These are phyloP conservation scores for Cyclanthera cordifolia DNA, from an alignment of 306 rosid species.

Conservation along the genomic window DNA sequence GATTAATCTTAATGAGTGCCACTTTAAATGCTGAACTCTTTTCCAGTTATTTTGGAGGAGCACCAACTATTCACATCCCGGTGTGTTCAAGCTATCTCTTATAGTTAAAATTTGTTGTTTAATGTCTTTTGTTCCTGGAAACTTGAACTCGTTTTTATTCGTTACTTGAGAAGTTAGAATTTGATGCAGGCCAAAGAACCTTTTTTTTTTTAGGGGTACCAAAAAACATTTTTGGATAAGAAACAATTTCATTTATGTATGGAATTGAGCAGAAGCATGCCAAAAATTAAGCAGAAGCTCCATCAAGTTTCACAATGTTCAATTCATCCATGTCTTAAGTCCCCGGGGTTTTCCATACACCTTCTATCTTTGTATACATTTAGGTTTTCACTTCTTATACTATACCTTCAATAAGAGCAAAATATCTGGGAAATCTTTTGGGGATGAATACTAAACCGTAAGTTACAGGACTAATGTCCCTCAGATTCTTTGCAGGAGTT, in stretches of 20 bases:
- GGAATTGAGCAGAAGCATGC: too few relatives aligned
- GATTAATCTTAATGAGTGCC: conserved; percentile 48
- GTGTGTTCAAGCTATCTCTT: conserved; percentile 19
- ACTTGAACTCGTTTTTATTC: background rate
- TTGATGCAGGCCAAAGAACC: background rate
- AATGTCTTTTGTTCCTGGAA: background rate
- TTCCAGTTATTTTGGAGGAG: conserved; percentile 43
- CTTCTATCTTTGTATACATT: background rate
- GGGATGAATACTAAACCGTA: background rate
- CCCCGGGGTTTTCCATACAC: background rate
- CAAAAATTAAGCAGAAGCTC: background rate
- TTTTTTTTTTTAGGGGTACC: too few relatives aligned
- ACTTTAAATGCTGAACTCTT: conserved; percentile 54
- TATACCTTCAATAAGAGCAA: background rate
- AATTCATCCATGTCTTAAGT: background rate
- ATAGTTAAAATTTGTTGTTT: conserved; percentile 10
- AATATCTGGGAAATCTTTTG: background rate
- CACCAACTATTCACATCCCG: conserved; percentile 46
- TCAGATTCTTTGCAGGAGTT: background rate
- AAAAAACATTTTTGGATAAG: too few relatives aligned
- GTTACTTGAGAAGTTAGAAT: background rate
- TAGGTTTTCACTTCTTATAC: background rate
- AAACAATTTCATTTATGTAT: too few relatives aligned
- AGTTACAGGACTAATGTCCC: background rate
- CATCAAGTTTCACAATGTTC: background rate